Evolutionary conservation across 768 basidiomycete species (phyloP).

Genomic region (Amanita subjunquillea): DNA sequence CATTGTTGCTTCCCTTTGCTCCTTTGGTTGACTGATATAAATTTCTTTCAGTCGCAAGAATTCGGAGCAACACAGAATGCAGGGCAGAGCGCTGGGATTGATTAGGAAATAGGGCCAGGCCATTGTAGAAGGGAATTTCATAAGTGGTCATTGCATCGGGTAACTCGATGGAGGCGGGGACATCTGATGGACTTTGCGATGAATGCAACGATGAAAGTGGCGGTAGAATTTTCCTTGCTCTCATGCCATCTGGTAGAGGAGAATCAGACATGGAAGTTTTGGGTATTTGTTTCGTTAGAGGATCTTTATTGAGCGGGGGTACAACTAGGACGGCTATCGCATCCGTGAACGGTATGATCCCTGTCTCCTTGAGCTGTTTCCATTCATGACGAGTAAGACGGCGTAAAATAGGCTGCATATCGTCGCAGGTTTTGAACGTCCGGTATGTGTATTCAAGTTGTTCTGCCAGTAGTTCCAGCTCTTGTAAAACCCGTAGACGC

Average conservation of each 20-base stretch:
- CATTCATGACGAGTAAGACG: conserved; percentile 59
- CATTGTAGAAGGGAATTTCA: conserved; percentile 60
- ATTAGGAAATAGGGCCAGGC: conserved; percentile 52
- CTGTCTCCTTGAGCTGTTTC: conserved; percentile 32
- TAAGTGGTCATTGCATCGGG: conserved; percentile 16
- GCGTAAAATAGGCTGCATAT: conserved; percentile 31
- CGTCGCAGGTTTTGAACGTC: conserved; percentile 13
- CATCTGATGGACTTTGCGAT: neutral
- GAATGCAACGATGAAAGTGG: conserved; percentile 22
- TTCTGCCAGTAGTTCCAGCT: conserved; percentile 50
- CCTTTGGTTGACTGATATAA: conserved; percentile 3
- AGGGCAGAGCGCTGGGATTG: conserved; percentile 51
- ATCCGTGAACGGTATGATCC: conserved; percentile 35
- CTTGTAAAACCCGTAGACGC: conserved; percentile 67
- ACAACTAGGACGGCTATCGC: conserved; percentile 62
- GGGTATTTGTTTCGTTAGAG: conserved; percentile 33
- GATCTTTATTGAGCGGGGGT: conserved; percentile 53
- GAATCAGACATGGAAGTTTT: conserved; percentile 25
- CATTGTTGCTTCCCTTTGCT: neutral
- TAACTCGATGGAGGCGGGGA: conserved; percentile 2
- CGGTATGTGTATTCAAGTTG: conserved; percentile 20
- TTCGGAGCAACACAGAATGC: conserved; percentile 32
- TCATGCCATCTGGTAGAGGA: conserved; percentile 16
- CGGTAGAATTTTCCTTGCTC: conserved; percentile 11
- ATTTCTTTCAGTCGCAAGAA: conserved; percentile 38